phyloP scores from a whole-genome alignment of 2,329 filamentous ascomycete genomes.

The Hypocreales sp. region DNA sequence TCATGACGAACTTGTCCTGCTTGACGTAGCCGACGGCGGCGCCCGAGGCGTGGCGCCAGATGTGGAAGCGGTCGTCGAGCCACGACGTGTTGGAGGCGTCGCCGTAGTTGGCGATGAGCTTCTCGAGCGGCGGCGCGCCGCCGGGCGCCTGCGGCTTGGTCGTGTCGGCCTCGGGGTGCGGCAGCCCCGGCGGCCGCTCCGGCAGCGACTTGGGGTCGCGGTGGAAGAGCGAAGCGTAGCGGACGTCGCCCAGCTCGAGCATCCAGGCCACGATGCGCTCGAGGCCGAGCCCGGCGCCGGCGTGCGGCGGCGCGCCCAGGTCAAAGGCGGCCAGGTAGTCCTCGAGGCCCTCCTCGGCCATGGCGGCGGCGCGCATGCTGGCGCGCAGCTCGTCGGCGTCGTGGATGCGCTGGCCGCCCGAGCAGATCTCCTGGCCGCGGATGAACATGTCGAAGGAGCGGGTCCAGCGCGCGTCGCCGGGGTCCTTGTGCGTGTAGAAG shows the following conservation, averaged over 20 bases:
- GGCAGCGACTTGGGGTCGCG: constrained; percentile 82
- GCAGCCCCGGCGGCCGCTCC: constrained; percentile 46
- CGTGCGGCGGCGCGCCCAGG: constrained; percentile 77
- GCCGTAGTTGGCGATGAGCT: constrained; percentile 89
- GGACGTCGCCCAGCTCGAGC: constrained; percentile 75
- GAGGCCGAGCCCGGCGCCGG: constrained; percentile 76
- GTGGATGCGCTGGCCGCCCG: constrained; percentile 86
- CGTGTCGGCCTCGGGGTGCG: constrained; percentile 79
- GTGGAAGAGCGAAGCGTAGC: constrained; percentile 74
- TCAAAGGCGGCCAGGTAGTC: constrained; percentile 84
- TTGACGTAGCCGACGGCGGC: constrained; percentile 75
- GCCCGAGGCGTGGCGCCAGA: constrained; percentile 76
- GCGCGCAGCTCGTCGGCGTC: constrained; percentile 58
- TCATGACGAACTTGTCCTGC: constrained; percentile 62
- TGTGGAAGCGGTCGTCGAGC: constrained; percentile 75
- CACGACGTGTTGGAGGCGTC: constrained; percentile 90
- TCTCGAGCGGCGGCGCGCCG: constrained; percentile 59
- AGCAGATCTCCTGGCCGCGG: constrained; percentile 82
- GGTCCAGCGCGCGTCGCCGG: constrained; percentile 55
- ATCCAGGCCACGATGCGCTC: constrained; percentile 81
- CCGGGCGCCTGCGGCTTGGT: constrained; percentile 28
- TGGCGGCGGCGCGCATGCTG: constrained; percentile 61
- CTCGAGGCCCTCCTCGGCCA: constrained; percentile 70
- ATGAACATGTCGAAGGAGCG: constrained; percentile 95
- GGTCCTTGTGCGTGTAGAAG: constrained; percentile 82